Base-by-base conservation (phyloP, 2,329 filamentous ascomycete genomes). In the Sclerotinia nivalis region DNA sequence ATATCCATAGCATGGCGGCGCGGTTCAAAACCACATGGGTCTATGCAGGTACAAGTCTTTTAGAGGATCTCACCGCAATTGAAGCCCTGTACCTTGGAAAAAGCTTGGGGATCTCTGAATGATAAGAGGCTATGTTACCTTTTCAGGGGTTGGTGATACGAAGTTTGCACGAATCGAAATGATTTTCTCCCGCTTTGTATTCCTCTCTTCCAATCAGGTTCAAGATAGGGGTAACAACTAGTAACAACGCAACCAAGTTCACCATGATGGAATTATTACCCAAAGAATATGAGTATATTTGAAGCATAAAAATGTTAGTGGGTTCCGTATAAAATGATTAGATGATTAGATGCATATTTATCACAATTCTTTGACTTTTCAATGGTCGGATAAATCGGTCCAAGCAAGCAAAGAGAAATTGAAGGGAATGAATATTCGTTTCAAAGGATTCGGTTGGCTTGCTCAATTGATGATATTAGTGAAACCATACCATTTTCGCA, bases 41-140 rank as follows among this genome's bases (percentile, higher is more conserved):
- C 25, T 6, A 68, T 68, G 66, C 66, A 68, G 66, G 66, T 68
- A 68, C 65, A 56, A 13, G 59, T 9, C 28, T 10, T n/a, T 10
- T 10, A 49, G 56, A 50, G 56, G 45, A 69, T 69, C 56, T 69
- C 66, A 55, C 58, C 58, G 66, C 37, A 67, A 50, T 5, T 40
- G n/a, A 45, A 43, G 15, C 43, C 37, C 65, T 49, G 18, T 22
- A 59, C 54, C 54, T 37, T 43, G 49, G 45, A 47, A 61, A 68
- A 68, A 52, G 66, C 66, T 68, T 68, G 66, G 66, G 55, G 66
- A 68, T 61, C 15, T 18, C 22, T 50, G 22, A 8, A 7, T 28
- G 13, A 20, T 37, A 31, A 68, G 54, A 61, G 45, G 54, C 28
- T 50, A 37, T 50, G 12, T 40, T 31, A 22, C 22, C 40, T 18